These are phyloP conservation scores for Debaryomyces subglobosus DNA, from an alignment of 1,139 yeast species.

Conservation along the genomic window DNA sequence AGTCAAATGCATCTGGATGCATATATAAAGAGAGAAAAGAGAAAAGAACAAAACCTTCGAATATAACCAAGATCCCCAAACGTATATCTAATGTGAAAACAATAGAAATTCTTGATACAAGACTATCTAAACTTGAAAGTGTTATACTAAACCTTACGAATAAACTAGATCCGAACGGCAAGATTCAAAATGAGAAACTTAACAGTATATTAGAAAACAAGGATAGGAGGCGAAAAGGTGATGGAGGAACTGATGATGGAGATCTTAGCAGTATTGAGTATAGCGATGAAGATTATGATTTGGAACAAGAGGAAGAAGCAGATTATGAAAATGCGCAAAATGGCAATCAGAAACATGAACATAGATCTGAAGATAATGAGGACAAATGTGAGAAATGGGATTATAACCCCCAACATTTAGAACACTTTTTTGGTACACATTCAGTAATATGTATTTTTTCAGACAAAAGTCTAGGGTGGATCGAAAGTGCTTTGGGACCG, in stretches of 20 bases:
- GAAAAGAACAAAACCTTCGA: slow-evolving; percentile 17
- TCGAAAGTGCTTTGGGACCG: slow-evolving; percentile 29
- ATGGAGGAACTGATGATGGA: slow-evolving; percentile 6
- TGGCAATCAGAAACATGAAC: background rate
- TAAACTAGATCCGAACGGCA: slow-evolving; percentile 15
- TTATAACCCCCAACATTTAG: slow-evolving; percentile 1
- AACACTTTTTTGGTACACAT: slow-evolving; percentile 40
- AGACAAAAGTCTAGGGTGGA: slow-evolving; percentile 40
- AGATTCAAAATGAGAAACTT: background rate
- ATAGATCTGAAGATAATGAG: background rate
- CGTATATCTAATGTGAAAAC: slow-evolving; percentile 14
- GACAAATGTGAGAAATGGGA: background rate
- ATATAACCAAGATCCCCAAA: slow-evolving; percentile 12
- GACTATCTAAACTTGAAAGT: slow-evolving; percentile 29
- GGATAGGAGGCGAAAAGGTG: background rate
- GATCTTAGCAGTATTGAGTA: background rate
- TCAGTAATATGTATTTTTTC: slow-evolving; percentile 43
- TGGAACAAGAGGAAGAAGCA: slow-evolving; percentile 3
- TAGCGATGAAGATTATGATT: slow-evolving; percentile 6
- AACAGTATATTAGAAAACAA: background rate
- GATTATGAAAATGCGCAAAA: background rate
- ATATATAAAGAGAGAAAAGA: slow-evolving; percentile 28
- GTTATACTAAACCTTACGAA: slow-evolving; percentile 23
- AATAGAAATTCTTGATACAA: slow-evolving; percentile 23
- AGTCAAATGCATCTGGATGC: slow-evolving; percentile 24